Conservation (phyloP, 805 yeast species). For the Kodamaea kaohsiungensis region DNA sequence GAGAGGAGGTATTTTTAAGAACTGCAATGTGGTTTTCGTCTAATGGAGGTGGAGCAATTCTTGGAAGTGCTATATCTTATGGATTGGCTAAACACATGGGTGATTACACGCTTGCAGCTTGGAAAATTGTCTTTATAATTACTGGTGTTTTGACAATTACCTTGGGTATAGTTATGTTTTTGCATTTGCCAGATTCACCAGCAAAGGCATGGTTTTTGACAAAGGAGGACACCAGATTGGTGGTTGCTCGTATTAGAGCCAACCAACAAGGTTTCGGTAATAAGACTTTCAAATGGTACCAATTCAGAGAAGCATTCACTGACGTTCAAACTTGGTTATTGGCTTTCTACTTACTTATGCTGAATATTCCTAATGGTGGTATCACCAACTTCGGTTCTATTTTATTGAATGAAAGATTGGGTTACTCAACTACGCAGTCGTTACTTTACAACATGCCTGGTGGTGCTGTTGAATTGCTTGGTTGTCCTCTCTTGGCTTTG, state of each 20-base stretch:
- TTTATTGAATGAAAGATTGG: slow-evolving; percentile 27
- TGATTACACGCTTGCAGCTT: slow-evolving; percentile 45
- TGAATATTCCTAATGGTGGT: slow-evolving; percentile 41
- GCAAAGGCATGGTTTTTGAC: slow-evolving; percentile 25
- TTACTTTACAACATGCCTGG: slow-evolving; percentile 47
- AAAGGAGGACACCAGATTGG: slow-evolving; percentile 30
- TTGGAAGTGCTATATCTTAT: slow-evolving; percentile 57
- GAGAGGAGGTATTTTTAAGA: slow-evolving; percentile 35
- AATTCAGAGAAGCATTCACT: slow-evolving; percentile 36
- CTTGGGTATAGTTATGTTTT: slow-evolving; percentile 46
- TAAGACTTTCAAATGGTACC: slow-evolving; percentile 36
- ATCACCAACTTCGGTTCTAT: slow-evolving; percentile 37
- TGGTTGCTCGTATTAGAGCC: slow-evolving; percentile 52
- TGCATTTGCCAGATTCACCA: slow-evolving; percentile 63
- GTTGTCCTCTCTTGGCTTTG: slow-evolving; percentile 32
- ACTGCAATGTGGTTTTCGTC: slow-evolving; percentile 39
- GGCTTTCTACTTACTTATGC: slow-evolving; percentile 26
- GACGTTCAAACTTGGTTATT: slow-evolving; percentile 38
- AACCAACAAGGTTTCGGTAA: slow-evolving; percentile 47
- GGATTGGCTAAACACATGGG: slow-evolving; percentile 37
- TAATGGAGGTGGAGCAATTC: slow-evolving; percentile 38
- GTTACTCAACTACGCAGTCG: slow-evolving; percentile 30
- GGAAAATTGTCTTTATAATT: slow-evolving; percentile 62
- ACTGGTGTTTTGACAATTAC: slow-evolving; percentile 60
- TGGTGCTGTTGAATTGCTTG: slow-evolving; percentile 50